Conservation (phyloP, 495 filamentous ascomycete genomes). For the Acidiella bohemica region DNA sequence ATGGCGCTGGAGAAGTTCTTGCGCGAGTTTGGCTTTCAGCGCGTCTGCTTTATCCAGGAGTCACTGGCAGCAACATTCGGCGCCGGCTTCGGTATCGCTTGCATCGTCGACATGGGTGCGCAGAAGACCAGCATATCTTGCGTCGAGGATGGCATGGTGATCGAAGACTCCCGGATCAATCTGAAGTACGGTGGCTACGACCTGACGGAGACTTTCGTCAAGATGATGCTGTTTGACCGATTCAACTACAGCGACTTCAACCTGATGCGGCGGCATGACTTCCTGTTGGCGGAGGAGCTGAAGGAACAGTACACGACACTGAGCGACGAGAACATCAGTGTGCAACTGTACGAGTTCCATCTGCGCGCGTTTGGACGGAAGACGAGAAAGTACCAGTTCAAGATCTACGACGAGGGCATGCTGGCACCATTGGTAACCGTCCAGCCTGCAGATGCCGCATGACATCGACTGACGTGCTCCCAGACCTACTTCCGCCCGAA, state of each 20-base stretch:
- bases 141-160: constrained; percentile 89
- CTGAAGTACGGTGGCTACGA: constrained; percentile 86
- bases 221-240: constrained; percentile 91
- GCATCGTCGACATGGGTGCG: constrained; percentile 91
- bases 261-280: constrained; percentile 78
- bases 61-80: constrained; percentile 88
- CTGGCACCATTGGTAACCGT: constrained; percentile 66
- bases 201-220: constrained; percentile 85
- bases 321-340: constrained; percentile 67
- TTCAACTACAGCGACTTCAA: constrained; percentile 94
- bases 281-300: constrained; percentile 82
- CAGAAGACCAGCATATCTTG: constrained; percentile 97
- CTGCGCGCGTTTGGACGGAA: constrained; percentile 76
- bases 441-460: not conserved
- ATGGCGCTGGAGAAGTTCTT: constrained; percentile 69
- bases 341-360: constrained; percentile 74
- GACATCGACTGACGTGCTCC: not conserved
- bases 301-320: constrained; percentile 83
- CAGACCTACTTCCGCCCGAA: constrained; percentile 58
- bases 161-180: constrained; percentile 85
- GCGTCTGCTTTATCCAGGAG: constrained; percentile 88
- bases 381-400: constrained; percentile 82
- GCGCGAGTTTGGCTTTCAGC: constrained; percentile 73
- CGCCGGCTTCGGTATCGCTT: constrained; percentile 83
- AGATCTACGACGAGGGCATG: constrained; percentile 86